Evolutionary conservation across 345 rosid species (phyloP), one percentile per base, ranked within the genome.

Genomic region (Erodium maritimum): DNA sequence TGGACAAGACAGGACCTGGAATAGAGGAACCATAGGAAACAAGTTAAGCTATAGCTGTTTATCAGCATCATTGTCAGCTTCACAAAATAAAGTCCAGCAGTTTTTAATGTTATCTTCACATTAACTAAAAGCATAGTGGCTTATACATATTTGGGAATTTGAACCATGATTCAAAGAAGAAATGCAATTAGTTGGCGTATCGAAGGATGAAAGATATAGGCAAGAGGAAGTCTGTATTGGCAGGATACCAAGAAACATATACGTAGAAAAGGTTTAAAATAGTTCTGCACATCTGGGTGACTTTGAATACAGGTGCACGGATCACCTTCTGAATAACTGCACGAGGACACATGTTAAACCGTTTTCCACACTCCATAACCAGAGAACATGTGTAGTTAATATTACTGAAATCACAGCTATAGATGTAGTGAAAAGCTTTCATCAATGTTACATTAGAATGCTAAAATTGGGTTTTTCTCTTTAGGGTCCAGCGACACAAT

Each of bases 1-100:
- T 86, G 23, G 88, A 78, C 57, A 90, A 68, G 50, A 90, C 82
- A 12, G 91, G 97, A 48, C 97, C 95, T 86, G 71, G 51, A 64
- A 65, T 24, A 76, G 64, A 14, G 22, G 64, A 64, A 67, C 37
- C 65, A 51, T 33, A 71, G 53, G 56, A 58, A 52, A n/a, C 23
- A 52, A 56, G 55, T 45, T 55, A 48, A 37, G 10, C 21, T 48
- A 45, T 9, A 54, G 24, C 21, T 54, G 4, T 7, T 25, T 25
- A 25, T 25, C 33, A 25, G 3, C 33, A 25, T 25, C 33, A 25
- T 25, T 2, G 3, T 25, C 33, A 25, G 7, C 33, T 25, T 25
- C 33, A 25, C 33, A 25, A 25, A 25, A 3, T 25, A 25, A 25
- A 25, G 4, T 7, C 33, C 10, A 12, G n/a, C 46, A 37, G 14